phyloP scores from a whole-genome alignment of 148 eudicot genomes.

The Camellia sinensis region DNA sequence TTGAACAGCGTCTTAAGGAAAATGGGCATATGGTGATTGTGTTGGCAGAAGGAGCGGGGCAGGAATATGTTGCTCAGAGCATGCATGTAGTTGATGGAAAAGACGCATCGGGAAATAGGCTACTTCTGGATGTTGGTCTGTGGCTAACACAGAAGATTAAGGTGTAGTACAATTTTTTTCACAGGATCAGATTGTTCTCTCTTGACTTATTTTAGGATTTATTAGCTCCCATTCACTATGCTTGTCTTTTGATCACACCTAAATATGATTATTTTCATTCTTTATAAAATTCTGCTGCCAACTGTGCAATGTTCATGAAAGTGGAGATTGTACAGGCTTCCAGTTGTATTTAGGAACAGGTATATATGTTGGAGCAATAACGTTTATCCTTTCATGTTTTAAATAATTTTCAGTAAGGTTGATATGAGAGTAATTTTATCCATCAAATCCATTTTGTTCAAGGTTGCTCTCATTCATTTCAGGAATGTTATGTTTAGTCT shows the following conservation, averaged over 20 bases:
- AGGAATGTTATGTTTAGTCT: not conserved
- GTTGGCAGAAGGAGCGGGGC: conserved; percentile 66
- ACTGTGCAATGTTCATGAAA: not conserved
- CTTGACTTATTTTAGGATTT: not conserved
- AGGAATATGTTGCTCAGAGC: conserved; percentile 49
- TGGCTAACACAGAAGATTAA: conserved; percentile 56
- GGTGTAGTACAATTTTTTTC: conserved; percentile 24
- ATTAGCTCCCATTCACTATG: not conserved
- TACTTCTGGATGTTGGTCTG: conserved; percentile 52
- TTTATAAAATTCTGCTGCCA: not conserved
- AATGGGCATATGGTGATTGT: conserved; percentile 56
- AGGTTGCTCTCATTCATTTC: not conserved
- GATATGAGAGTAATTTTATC: not conserved
- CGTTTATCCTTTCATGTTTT: not conserved
- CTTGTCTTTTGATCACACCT: not conserved
- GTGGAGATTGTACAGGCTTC: not conserved
- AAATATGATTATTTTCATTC: not conserved
- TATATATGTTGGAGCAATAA: not conserved
- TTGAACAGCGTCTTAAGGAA: conserved; percentile 53
- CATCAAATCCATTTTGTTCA: not conserved
- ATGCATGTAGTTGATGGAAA: conserved; percentile 31
- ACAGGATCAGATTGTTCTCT: not conserved
- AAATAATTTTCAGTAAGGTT: not conserved
- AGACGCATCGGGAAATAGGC: conserved; percentile 62
- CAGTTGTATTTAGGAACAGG: not conserved